A percentile compares a stretch with the other conserved stretches of the same genome.
These are phyloP conservation scores for Fragaria nilgerrensis DNA, from an alignment of 306 rosid genomes.

Conservation along the genomic window DNA sequence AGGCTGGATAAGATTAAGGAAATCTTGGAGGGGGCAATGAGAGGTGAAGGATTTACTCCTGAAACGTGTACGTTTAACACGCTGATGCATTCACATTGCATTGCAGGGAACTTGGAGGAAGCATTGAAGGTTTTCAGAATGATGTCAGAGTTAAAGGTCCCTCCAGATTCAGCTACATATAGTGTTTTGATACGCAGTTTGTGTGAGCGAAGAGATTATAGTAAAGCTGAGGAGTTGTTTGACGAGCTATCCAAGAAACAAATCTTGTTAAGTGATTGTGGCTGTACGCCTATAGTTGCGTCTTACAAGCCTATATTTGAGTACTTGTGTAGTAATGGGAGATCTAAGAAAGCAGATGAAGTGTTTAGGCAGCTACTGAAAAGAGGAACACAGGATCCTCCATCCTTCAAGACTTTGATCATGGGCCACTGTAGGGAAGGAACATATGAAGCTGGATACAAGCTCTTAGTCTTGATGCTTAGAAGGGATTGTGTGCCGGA, in stretches of 20 bases:
- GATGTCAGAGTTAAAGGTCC: conserved; percentile 54
- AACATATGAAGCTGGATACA: conserved; percentile 55
- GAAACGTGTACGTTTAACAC: conserved; percentile 81
- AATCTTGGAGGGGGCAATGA: conserved; percentile 45
- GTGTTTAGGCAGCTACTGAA: conserved; percentile 78
- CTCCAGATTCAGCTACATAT: conserved; percentile 74
- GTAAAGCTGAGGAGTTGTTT: conserved; percentile 60
- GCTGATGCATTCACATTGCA: conserved; percentile 58
- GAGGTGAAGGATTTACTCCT: conserved; percentile 42
- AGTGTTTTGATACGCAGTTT: conserved; percentile 62
- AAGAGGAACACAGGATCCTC: conserved; percentile 84
- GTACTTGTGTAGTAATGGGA: conserved; percentile 65
- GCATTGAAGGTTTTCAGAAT: conserved; percentile 58
- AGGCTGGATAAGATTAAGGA: conserved; percentile 56
- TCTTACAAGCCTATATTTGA: conserved; percentile 63
- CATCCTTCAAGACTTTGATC: conserved; percentile 59
- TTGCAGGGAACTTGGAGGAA: conserved; percentile 58
- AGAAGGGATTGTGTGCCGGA: conserved; percentile 75
- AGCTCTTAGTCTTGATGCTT: conserved; percentile 65
- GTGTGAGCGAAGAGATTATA: conserved; percentile 53
- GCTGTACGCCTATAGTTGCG: conserved; percentile 79
- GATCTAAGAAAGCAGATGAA: conserved; percentile 65
- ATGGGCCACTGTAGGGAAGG: conserved; percentile 89
- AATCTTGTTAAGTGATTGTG: conserved; percentile 44
- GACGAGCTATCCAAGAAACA: conserved; percentile 60